A percentile compares a stretch with the other conserved stretches of the same genome.
Conservation (phyloP, 129 eudicot genomes). For the Lactuca sativa region DNA sequence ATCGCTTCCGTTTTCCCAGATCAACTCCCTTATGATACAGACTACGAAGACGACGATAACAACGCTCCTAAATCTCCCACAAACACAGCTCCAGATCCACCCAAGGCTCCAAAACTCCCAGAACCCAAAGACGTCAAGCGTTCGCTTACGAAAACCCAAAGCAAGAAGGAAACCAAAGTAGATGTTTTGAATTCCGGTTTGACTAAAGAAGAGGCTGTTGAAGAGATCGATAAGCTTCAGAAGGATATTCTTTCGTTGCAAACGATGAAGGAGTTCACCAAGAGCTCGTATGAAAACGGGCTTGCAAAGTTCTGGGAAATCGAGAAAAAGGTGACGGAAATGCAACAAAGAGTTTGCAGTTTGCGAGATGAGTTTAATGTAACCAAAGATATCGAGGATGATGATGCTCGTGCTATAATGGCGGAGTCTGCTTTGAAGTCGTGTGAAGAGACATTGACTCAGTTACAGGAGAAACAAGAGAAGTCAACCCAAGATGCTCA, state of each 20-base stretch:
- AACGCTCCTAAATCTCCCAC: slow-evolving; percentile 27
- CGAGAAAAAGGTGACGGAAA: slow-evolving; percentile 58
- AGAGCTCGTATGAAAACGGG: slow-evolving; percentile 79
- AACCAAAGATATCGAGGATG: slow-evolving; percentile 61
- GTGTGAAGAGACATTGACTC: slow-evolving; percentile 66
- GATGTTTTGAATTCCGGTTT: slow-evolving; percentile 55
- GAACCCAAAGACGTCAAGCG: slow-evolving; percentile 40
- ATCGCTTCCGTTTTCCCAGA: slow-evolving; percentile 85
- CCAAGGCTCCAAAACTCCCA: slow-evolving; percentile 60
- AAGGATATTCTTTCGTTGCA: slow-evolving; percentile 71
- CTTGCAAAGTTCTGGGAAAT: slow-evolving; percentile 57
- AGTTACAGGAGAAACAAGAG: slow-evolving; percentile 68
- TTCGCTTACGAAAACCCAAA: slow-evolving; percentile 32
- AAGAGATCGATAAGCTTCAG: slow-evolving; percentile 79
- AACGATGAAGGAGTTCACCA: slow-evolving; percentile 84
- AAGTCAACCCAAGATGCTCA: slow-evolving; percentile 44
- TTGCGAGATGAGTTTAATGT: slow-evolving; percentile 77
- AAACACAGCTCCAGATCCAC: slow-evolving; percentile 27
- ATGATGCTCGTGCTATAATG: slow-evolving; percentile 86
- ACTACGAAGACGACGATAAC: slow-evolving; percentile 57
- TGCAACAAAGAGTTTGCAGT: slow-evolving; percentile 56
- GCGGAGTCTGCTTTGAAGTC: slow-evolving; percentile 79
- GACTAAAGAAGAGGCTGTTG: slow-evolving; percentile 52
- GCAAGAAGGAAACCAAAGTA: slow-evolving; percentile 29
- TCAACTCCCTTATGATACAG: slow-evolving; percentile 57